phyloP scores from a whole-genome alignment of 2,329 filamentous ascomycete genomes.

The Colletotrichum sp. region DNA sequence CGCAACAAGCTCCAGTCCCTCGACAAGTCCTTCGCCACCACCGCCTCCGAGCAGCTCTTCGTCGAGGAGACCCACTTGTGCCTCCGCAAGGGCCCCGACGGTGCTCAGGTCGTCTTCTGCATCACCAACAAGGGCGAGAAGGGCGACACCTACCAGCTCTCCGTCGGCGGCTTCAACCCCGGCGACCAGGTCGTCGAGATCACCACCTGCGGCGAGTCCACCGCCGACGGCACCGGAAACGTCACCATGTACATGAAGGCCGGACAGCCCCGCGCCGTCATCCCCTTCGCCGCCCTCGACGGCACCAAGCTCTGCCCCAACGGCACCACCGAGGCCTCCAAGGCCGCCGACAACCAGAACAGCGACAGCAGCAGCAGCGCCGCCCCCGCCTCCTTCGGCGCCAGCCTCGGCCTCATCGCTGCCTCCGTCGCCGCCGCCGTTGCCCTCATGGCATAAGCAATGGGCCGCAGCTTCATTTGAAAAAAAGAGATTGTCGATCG shows the following conservation, averaged over 20 bases:
- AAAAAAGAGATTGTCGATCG: neutral
- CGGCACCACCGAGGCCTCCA: slow-evolving; percentile 1
- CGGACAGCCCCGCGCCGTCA: slow-evolving; percentile 11
- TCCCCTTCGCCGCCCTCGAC: neutral
- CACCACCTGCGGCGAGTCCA: slow-evolving; percentile 1
- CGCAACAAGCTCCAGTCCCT: slow-evolving; percentile 14
- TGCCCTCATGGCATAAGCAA: slow-evolving; percentile 10
- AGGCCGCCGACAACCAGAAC: neutral
- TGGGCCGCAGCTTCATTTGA: neutral
- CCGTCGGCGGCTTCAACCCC: slow-evolving; percentile 14
- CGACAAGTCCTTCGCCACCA: slow-evolving; percentile 2
- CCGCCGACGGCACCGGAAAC: slow-evolving; percentile 17
- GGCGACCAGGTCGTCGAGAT: slow-evolving; percentile 15
- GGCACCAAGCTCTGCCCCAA: slow-evolving; percentile 6
- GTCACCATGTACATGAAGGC: slow-evolving; percentile 18
- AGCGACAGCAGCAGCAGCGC: neutral
- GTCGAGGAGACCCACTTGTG: slow-evolving; percentile 17
- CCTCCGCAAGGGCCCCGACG: slow-evolving; percentile 15
- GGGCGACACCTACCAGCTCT: slow-evolving; percentile 11
- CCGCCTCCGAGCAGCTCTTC: slow-evolving; percentile 16
- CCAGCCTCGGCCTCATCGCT: slow-evolving; percentile 2
- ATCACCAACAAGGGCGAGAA: slow-evolving; percentile 20
- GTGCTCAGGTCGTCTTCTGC: slow-evolving; percentile 19
- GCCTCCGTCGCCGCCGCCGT: slow-evolving; percentile 11
- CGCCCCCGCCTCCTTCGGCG: neutral